Base-by-base conservation (phyloP, 225 moss, liverwort and hornwort species). In the Marchantia paleacea region DNA sequence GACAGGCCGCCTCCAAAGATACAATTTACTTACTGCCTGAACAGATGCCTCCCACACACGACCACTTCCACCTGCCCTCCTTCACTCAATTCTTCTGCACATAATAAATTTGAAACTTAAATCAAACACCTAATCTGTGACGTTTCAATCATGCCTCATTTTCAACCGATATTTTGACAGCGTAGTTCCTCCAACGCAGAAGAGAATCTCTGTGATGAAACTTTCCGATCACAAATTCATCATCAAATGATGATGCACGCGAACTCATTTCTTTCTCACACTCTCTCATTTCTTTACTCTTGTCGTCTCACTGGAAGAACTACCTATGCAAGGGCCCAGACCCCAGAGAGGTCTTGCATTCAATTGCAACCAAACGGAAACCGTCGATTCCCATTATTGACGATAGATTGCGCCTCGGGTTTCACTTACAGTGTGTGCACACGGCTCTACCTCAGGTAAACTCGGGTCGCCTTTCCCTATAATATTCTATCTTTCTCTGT, bases 301-400 rank as follows among this genome's bases (percentile, higher is more conserved):
- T 68, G 24, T 62, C 62, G 62, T 16, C 30, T 25, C 54, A 74
- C 26, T 74, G 52, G 73, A 73, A 13, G 28, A 3, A 74, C 74
- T 72, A 3, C 51, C 26, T 54, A 0, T 2, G 28, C 26, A 74
- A 74, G 14, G 29, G 74, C 54, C 72, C n/a, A n/a, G 72, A 72
- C 72, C 31, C 7, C 55, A 55, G 28, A n/a, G 15, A 54, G 15
- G 26, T 26, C 54, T 26, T 29, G 74, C 28, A 4, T 74, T 74
- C 54, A 74, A 74, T 52, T 26, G 74, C 74, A 74, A 74, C 53
- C 28, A 55, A 52, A 52, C 12, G 25, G 39, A 48, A 74, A 74
- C 74, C 74, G 73, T 73, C 52, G 54, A 74, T 74, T 54, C 29
- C 28, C 54, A 29, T 28, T 55, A 74, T 54, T 74, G 52, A 55